Base-by-base conservation (phyloP, 179 eudicot species). In the Silene noctiflora region DNA sequence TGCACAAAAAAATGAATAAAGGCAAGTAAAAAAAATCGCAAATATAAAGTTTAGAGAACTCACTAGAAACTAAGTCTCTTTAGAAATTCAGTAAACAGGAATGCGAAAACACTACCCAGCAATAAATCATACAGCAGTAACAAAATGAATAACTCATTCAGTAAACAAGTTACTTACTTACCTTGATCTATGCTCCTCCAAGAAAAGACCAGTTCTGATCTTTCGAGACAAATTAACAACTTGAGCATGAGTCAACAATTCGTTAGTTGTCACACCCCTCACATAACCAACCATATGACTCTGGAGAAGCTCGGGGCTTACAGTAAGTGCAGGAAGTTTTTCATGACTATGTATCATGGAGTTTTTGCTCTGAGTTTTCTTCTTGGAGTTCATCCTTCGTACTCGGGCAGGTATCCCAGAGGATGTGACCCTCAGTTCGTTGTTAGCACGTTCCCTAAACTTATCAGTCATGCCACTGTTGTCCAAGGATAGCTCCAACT, bases 171-270 rank as follows among this genome's bases (percentile, higher is more conserved):
- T 42, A 42, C 48, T 7, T 21, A 64, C 35, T 69, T 85, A 95
- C 99, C 97, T 93, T 79, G 84, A 80, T 83, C 84, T 86, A 46
- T 80, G 91, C 79, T 93, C 90, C 76, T 89, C 96, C 73, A 95
- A 72, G 77, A 78, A 73, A 73, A 91, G 89, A 56, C 99, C 99
- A 7, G 70, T 65, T 83, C 90, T 87, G 14, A 91, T 90, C 79
- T 91, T 91, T 67, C 79, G 84, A 10, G 98, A 93, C 48, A 95
- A 84, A 55, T 84, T 85, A 74, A 86, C 89, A 48, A 93, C 98
- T 82, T 95, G 91, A 6, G 92, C 76, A 79, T 95, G 96, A 72
- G 85, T 87, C 77, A 93, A 96, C 83, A 93, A 75, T 24, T 83
- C 84, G 62, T 90, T 87, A 61, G 80, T 85, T 33, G 78, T 73